Base-by-base conservation (phyloP, 768 basidiomycete genomes). In the Pisolithus albus region DNA sequence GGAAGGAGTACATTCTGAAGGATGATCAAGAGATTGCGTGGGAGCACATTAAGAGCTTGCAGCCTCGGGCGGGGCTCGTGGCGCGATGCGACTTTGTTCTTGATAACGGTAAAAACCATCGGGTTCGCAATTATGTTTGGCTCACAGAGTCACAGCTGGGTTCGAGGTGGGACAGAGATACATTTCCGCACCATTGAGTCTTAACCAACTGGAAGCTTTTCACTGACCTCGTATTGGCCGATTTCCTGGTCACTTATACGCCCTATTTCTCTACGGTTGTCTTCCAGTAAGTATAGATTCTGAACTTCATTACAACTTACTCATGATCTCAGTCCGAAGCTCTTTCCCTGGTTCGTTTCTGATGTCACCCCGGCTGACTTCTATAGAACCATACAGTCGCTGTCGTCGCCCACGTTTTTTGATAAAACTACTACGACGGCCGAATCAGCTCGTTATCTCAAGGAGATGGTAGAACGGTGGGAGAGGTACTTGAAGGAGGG, bases 301-400 rank as follows among this genome's bases (percentile, higher is more conserved):
- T 7, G 36, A 7, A 47, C 10, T 44, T 49, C 49, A 48, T 13
- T 15, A 11, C 50, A 34, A 34, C 11, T 3, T 68, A 8, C 64
- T 44, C 19, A 37, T 40, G 43, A 18, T 50, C 16, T 49, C 4
- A 95, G 93, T 70, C 90, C 93, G 0, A 97, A 99, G 66, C 72
- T 88, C 8, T 87, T 97, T 47, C 94, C 94, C 0, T 99, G 95
- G 93, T 99, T 98, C 64, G 94, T 97, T 43, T 92, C 89, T 10
- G 92, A 96, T 64, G 92, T 94, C 24, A 88, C 89, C 4, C 93
- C 95, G 1, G 71, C 76, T 23, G 95, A 99, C 66, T 96, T 96
- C 66, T 58, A 64, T 23, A 66, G 72, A 46, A 78, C 81, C 0
- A 76, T 94, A 51, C 48, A 64, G 2, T 74, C 73, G 7, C 72